Conservation (phyloP, 2,329 filamentous ascomycete species). For the Aureobasidium sp. region DNA sequence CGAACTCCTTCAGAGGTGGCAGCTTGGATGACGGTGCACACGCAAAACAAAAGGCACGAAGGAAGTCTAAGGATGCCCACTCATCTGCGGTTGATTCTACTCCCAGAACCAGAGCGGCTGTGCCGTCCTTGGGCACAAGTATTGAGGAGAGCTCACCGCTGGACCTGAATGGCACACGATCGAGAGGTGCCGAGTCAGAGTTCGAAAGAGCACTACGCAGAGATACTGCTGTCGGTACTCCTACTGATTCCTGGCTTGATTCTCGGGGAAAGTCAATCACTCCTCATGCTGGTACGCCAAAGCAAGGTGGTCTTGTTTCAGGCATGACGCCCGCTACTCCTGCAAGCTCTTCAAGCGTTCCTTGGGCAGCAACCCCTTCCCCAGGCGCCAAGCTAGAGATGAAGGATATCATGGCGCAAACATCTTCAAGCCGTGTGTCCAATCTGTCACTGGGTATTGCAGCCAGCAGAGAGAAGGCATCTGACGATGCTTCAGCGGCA, state of each 20-base stretch:
- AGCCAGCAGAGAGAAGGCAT: constrained; percentile 10
- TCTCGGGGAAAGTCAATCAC: constrained; percentile 30
- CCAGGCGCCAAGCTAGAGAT: constrained; percentile 60
- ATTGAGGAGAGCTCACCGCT: constrained; percentile 9
- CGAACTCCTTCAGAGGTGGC: constrained; percentile 52
- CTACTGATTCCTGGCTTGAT: constrained; percentile 32
- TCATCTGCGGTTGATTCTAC: constrained; percentile 51
- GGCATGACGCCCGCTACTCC: neutral
- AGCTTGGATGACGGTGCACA: constrained; percentile 54
- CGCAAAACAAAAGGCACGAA: constrained; percentile 34
- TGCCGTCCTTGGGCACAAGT: constrained; percentile 11
- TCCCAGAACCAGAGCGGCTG: constrained; percentile 52
- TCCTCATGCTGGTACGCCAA: constrained; percentile 11
- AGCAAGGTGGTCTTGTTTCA: neutral
- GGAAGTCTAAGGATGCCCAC: constrained; percentile 33
- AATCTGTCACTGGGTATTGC: constrained; percentile 43
- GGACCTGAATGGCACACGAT: neutral
- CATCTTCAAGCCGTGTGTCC: constrained; percentile 42
- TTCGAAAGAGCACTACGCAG: neutral
- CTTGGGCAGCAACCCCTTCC: constrained; percentile 47
- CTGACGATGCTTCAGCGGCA: neutral
- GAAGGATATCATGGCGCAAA: constrained; percentile 64
- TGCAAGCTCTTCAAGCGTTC: constrained; percentile 23
- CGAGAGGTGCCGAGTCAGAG: neutral
- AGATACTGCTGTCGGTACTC: constrained; percentile 13